phyloP scores from a whole-genome alignment of 2,329 filamentous ascomycete species.

The Botryotinia globosa region DNA sequence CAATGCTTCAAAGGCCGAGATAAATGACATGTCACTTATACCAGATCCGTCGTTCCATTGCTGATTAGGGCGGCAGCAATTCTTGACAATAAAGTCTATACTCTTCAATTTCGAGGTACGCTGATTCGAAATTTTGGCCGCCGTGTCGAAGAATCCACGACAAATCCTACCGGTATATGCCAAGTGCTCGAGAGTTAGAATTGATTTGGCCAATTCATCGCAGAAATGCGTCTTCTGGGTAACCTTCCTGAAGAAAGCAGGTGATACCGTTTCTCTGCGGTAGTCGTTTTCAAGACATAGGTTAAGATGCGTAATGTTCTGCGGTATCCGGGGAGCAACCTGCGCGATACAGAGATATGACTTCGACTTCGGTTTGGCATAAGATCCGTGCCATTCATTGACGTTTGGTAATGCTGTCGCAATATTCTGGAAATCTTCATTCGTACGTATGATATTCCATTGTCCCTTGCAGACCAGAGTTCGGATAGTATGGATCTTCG shows the following conservation, averaged over 20 bases:
- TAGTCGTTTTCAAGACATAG: constrained; percentile 72
- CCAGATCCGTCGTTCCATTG: constrained; percentile 63
- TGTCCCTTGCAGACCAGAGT: constrained; percentile 72
- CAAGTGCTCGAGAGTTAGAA: constrained; percentile 63
- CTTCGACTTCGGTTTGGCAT: constrained; percentile 70
- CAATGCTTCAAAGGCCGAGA: constrained; percentile 66
- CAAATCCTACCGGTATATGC: constrained; percentile 72
- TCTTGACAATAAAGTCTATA: constrained; percentile 71
- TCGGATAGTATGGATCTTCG: constrained; percentile 49
- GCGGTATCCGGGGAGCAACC: constrained; percentile 57
- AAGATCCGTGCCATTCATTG: constrained; percentile 51
- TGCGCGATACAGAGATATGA: constrained; percentile 68
- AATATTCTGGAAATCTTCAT: constrained; percentile 61
- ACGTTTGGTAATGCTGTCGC: constrained; percentile 63
- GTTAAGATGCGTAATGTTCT: constrained; percentile 59
- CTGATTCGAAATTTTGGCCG: constrained; percentile 50
- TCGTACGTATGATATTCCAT: constrained; percentile 70
- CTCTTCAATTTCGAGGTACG: constrained; percentile 54
- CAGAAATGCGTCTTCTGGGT: constrained; percentile 61
- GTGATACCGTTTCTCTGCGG: constrained; percentile 59
- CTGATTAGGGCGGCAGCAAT: constrained; percentile 57
- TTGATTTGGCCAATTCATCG: constrained; percentile 56
- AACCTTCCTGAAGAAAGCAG: constrained; percentile 60
- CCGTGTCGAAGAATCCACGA: constrained; percentile 62
- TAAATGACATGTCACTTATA: constrained; percentile 70